These are phyloP conservation scores for Chalaropsis ovoidea DNA, from an alignment of 2,329 filamentous ascomycete species.

Conservation along the genomic window DNA sequence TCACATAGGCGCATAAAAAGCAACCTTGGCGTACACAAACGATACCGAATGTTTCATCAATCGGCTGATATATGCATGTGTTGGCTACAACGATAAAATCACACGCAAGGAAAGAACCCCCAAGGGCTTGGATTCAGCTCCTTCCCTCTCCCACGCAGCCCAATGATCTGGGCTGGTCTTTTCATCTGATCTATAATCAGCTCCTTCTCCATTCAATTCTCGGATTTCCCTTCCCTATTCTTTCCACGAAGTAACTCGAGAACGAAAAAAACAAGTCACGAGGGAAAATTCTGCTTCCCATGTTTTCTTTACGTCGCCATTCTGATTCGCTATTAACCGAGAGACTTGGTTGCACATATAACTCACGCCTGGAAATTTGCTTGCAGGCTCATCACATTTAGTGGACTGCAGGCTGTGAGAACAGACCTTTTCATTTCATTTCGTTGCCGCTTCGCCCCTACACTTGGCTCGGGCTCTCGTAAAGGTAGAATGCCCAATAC, in stretches of 20 bases:
- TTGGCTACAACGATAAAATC: not conserved
- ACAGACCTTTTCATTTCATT: constrained; percentile 1
- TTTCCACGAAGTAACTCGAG: not conserved
- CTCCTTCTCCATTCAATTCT: not conserved
- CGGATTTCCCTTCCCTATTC: not conserved
- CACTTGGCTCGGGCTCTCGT: not conserved
- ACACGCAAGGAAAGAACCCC: not conserved
- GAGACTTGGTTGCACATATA: not conserved
- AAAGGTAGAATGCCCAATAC: constrained; percentile 21
- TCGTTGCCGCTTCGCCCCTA: not conserved
- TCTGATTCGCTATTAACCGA: not conserved
- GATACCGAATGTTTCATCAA: not conserved
- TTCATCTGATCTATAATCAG: not conserved
- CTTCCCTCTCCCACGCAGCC: not conserved
- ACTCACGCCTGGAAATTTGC: not conserved
- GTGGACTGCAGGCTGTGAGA: not conserved
- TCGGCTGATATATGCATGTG: not conserved
- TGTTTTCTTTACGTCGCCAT: not conserved
- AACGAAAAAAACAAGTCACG: not conserved
- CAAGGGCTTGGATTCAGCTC: not conserved
- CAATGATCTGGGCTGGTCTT: not conserved
- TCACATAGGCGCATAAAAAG: too few relatives aligned
- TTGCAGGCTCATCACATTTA: not conserved
- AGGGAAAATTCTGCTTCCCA: not conserved
- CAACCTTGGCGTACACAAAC: too few relatives aligned